phyloP scores from a whole-genome alignment of 164 flowering plant species.

The Taxillus chinensis region DNA sequence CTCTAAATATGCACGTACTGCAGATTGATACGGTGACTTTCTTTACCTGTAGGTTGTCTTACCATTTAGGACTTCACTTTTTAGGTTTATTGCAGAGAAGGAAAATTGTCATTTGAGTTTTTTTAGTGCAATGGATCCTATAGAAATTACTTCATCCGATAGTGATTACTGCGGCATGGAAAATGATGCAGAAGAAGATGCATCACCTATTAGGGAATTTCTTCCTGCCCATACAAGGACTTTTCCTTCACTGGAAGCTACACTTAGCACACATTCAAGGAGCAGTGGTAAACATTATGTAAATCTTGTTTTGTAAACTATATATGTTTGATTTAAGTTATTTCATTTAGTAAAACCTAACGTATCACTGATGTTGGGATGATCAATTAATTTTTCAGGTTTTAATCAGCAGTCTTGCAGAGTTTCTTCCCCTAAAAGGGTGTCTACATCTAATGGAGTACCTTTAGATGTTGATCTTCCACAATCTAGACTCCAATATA shows the following conservation, averaged over 20 bases:
- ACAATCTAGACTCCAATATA: slow-evolving; percentile 7
- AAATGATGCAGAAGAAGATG: slow-evolving; percentile 14
- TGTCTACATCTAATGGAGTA: neutral
- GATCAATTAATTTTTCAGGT: slow-evolving; percentile 26
- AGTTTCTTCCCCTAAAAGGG: slow-evolving; percentile 1
- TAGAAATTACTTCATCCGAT: slow-evolving; percentile 71
- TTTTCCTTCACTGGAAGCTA: slow-evolving; percentile 40
- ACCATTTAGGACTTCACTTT: slow-evolving; percentile 9
- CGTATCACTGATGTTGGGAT: neutral
- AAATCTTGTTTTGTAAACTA: neutral
- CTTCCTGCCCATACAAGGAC: slow-evolving; percentile 21
- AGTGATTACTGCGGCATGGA: slow-evolving; percentile 39
- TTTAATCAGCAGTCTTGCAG: slow-evolving; percentile 17
- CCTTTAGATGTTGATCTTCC: slow-evolving; percentile 6
- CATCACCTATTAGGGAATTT: slow-evolving; percentile 12
- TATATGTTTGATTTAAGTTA: neutral
- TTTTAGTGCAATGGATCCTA: slow-evolving; percentile 30
- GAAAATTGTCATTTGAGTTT: slow-evolving; percentile 1
- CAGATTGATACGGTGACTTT: neutral
- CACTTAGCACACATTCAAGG: slow-evolving; percentile 15
- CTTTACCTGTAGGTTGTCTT: slow-evolving; percentile 16
- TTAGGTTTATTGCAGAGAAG: slow-evolving; percentile 7
- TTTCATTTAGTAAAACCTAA: neutral
- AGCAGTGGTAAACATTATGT: slow-evolving; percentile 12
- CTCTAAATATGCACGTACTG: no score